A percentile compares a stretch with the other conserved stretches of the same genome.
Evolutionary conservation across 352 stramenopile genomes (phyloP).

Genomic region (Pythium volutum): DNA sequence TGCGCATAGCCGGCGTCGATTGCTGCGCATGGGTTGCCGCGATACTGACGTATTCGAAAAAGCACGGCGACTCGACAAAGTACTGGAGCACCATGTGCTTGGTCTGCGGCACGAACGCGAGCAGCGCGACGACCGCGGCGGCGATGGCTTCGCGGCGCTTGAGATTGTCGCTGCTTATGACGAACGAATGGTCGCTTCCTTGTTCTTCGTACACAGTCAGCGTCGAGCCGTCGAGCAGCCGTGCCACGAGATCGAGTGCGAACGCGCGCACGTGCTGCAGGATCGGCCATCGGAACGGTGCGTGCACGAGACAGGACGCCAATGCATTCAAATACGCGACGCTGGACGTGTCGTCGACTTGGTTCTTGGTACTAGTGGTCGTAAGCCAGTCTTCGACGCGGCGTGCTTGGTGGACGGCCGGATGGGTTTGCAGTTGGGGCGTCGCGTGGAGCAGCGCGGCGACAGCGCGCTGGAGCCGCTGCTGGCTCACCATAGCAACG

Average conservation of each 20-base stretch:
- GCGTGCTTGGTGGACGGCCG: constrained; percentile 33
- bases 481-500: constrained; percentile 30
- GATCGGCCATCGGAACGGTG: constrained; percentile 41
- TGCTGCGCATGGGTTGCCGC: constrained; percentile 39
- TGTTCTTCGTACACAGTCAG: constrained; percentile 49
- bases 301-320: constrained; percentile 48
- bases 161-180: constrained; percentile 44
- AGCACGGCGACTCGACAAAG: constrained; percentile 63
- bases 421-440: constrained; percentile 33
- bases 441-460: constrained; percentile 21
- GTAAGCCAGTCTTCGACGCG: constrained; percentile 13
- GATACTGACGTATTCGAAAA: constrained; percentile 70
- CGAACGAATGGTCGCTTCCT: constrained; percentile 2
- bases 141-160: constrained; percentile 51
- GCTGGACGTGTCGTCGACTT: constrained; percentile 18
- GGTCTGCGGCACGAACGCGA: constrained; percentile 51
- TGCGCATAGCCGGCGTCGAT: constrained; percentile 21
- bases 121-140: constrained; percentile 46
- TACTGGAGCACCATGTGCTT: constrained; percentile 60
- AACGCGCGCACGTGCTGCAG: constrained; percentile 70
- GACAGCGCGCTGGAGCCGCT: constrained; percentile 29
- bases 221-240: constrained; percentile 46
- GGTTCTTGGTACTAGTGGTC: constrained; percentile 6
- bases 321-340: constrained; percentile 48
- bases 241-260: constrained; percentile 62